phyloP scores from a whole-genome alignment of 2,329 filamentous ascomycete genomes.

The Fusarium floridanum region DNA sequence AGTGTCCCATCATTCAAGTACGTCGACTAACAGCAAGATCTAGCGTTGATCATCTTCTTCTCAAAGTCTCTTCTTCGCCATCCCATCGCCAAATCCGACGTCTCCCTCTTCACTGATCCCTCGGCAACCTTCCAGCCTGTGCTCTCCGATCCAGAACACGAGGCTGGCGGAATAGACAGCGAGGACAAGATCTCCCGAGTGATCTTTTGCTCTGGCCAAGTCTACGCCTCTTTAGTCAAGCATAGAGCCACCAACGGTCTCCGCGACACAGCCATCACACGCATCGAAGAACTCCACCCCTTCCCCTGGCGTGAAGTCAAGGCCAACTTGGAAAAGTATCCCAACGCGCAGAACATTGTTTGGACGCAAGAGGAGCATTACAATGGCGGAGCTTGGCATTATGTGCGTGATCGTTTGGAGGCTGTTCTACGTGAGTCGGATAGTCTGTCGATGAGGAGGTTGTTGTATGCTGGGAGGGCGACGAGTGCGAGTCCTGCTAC shows the following conservation, averaged over 20 bases:
- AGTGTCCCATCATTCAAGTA: accelerated
- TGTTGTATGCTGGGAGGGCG: constrained; percentile 27
- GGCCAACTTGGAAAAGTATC: constrained; percentile 39
- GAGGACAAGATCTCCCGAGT: constrained; percentile 91
- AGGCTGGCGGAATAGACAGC: constrained; percentile 75
- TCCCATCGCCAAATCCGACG: constrained; percentile 85
- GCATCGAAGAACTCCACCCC: constrained; percentile 44
- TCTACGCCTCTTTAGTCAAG: constrained; percentile 70
- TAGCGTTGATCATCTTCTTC: constrained; percentile 96
- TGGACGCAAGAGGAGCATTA: constrained; percentile 46
- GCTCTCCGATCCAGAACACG: constrained; percentile 88
- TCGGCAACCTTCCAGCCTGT: constrained; percentile 90
- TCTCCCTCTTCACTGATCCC: constrained; percentile 90
- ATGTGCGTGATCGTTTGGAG: constrained; percentile 40
- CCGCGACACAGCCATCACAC: constrained; percentile 33
- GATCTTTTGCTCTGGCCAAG: constrained; percentile 93
- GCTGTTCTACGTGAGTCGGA: constrained; percentile 18
- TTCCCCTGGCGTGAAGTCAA: constrained; percentile 43
- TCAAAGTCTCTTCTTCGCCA: constrained; percentile 96
- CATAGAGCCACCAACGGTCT: constrained; percentile 27
- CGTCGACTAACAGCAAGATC: constrained; percentile 10
- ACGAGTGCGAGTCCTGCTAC: constrained; percentile 32
- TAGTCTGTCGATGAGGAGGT: background rate
- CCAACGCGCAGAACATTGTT: constrained; percentile 34
- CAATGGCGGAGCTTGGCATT: constrained; percentile 45